These are phyloP conservation scores for Fusarium sp. DNA, from an alignment of 2,329 filamentous ascomycete species.

Conservation along the genomic window DNA sequence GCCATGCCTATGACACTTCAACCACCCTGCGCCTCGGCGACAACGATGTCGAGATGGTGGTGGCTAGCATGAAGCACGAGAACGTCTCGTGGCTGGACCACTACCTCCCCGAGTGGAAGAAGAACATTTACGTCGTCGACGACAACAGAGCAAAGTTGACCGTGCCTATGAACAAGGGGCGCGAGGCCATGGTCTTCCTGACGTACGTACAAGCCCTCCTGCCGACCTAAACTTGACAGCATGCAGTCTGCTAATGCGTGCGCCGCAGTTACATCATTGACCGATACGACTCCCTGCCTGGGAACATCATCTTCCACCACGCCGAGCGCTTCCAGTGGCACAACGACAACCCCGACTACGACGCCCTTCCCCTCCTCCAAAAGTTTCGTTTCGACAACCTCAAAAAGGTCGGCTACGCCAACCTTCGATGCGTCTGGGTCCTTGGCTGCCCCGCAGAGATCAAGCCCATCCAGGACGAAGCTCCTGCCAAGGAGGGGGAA, in stretches of 20 bases:
- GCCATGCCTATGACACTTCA: constrained; percentile 21
- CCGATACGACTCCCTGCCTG: constrained; percentile 60
- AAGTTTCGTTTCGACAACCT: constrained; percentile 63
- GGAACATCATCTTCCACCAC: constrained; percentile 61
- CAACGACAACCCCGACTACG: constrained; percentile 66
- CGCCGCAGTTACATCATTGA: constrained; percentile 60
- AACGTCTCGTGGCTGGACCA: constrained; percentile 56
- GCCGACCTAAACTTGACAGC: not conserved
- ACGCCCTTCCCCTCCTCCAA: constrained; percentile 64
- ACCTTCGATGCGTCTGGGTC: constrained; percentile 70
- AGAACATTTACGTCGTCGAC: constrained; percentile 68
- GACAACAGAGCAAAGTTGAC: constrained; percentile 60
- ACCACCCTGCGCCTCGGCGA: constrained; percentile 39
- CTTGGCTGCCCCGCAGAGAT: constrained; percentile 67
- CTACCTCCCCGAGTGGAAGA: constrained; percentile 60
- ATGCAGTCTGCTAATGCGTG: constrained; percentile 14
- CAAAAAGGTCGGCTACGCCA: constrained; percentile 68
- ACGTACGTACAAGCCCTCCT: constrained; percentile 48
- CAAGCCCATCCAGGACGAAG: constrained; percentile 53
- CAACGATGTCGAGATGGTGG: constrained; percentile 50
- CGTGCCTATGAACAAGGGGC: constrained; percentile 63
- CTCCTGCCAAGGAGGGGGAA: constrained; percentile 49
- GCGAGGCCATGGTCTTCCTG: constrained; percentile 66
- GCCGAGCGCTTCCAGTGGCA: constrained; percentile 65
- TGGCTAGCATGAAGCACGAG: constrained; percentile 50